Percentiles rank a stretch among this genome's conserved stretches.
Conservation (phyloP, 2,329 filamentous ascomycete species). For the Arthroderma uncinatum region DNA sequence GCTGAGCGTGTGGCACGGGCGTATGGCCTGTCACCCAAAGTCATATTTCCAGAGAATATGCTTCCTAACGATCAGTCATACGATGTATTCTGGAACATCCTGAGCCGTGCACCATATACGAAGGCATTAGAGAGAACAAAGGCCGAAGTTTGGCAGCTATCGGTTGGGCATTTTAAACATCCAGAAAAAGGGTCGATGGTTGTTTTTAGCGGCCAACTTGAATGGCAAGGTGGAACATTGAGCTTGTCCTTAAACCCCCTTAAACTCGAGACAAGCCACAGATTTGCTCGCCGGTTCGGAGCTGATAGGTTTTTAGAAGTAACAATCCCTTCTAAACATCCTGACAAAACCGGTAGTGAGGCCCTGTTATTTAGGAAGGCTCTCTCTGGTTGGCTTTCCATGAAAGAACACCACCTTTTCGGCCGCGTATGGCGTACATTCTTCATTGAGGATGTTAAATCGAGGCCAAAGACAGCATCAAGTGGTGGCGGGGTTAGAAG, state of each 20-base stretch:
- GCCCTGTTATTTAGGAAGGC: slow-evolving; percentile 24
- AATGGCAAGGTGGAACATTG: slow-evolving; percentile 31
- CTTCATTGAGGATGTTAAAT: slow-evolving; percentile 32
- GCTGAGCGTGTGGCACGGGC: slow-evolving; percentile 26
- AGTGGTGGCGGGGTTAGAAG: slow-evolving; percentile 21
- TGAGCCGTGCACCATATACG: slow-evolving; percentile 18
- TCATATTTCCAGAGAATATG: slow-evolving; percentile 22
- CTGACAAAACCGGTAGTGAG: slow-evolving; percentile 15
- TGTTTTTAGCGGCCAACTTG: slow-evolving; percentile 31
- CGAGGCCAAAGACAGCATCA: slow-evolving; percentile 16
- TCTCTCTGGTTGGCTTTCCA: slow-evolving; percentile 32
- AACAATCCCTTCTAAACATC: slow-evolving; percentile 26
- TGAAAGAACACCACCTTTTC: slow-evolving; percentile 29
- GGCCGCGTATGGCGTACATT: slow-evolving; percentile 37
- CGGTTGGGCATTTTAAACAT: slow-evolving; percentile 23
- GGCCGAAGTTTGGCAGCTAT: slow-evolving; percentile 26
- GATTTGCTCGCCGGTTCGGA: slow-evolving; percentile 38
- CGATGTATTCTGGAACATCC: slow-evolving; percentile 27
- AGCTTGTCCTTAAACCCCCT: slow-evolving; percentile 33
- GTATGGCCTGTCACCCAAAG: slow-evolving; percentile 21
- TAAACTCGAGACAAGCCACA: slow-evolving; percentile 33
- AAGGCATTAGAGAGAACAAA: slow-evolving; percentile 22
- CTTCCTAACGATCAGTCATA: slow-evolving; percentile 17
- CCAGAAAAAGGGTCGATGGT: slow-evolving; percentile 27
- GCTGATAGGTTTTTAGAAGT: slow-evolving; percentile 37